Conservation (phyloP, 768 basidiomycete genomes). For the Suillus cothurnatus region DNA sequence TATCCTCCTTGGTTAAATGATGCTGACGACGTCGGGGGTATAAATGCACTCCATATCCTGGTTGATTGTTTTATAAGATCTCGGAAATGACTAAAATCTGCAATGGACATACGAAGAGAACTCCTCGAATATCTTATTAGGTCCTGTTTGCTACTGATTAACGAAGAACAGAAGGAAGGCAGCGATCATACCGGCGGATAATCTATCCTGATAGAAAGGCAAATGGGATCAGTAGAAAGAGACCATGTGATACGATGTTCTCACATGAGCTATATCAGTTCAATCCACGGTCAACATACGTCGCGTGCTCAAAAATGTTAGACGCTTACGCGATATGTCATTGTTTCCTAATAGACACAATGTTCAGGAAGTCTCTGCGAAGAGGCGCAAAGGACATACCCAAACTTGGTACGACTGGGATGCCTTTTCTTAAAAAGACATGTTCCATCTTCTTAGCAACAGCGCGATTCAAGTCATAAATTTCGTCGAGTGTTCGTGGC, state of each 20-base stretch:
- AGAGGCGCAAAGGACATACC: conserved; percentile 42
- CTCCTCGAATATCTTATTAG: conserved; percentile 66
- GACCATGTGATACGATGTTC: conserved; percentile 19
- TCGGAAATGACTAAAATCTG: background rate
- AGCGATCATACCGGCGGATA: conserved; percentile 52
- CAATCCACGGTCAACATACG: conserved; percentile 20
- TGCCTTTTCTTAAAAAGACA: conserved; percentile 64
- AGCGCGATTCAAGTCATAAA: conserved; percentile 69
- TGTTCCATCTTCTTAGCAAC: conserved; percentile 72
- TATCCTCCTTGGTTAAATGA: conserved; percentile 87
- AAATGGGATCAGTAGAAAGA: conserved; percentile 8
- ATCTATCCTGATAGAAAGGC: conserved; percentile 52
- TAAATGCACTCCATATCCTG: conserved; percentile 80
- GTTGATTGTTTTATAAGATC: conserved; percentile 14
- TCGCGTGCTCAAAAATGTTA: conserved; percentile 12
- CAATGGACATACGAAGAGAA: conserved; percentile 59
- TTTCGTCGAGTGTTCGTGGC: conserved; percentile 79
- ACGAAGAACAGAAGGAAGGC: conserved; percentile 1
- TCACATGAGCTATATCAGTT: conserved; percentile 56
- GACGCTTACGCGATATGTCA: conserved; percentile 82
- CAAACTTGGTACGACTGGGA: conserved; percentile 80
- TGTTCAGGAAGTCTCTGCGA: conserved; percentile 3
- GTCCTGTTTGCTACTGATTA: conserved; percentile 41
- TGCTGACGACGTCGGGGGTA: conserved; percentile 77
- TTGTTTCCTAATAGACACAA: conserved; percentile 66